Percentiles rank a stretch among this genome's conserved stretches.
These are phyloP conservation scores for Blastocystis sp. DNA, from an alignment of 352 stramenopile species.

Conservation along the genomic window DNA sequence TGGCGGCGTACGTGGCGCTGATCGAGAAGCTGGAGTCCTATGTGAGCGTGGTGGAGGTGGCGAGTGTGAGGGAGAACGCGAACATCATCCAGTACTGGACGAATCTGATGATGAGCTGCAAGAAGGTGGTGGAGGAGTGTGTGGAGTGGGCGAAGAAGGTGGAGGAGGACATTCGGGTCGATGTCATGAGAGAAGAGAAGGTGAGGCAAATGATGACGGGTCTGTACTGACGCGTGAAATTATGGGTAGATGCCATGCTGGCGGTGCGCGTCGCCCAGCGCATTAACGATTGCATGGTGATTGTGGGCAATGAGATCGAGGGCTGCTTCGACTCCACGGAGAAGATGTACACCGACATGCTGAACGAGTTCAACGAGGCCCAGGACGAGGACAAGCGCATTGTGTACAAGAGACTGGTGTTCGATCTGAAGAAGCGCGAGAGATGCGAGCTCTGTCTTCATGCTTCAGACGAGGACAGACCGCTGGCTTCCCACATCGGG, in stretches of 20 bases:
- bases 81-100: slow-evolving; percentile 41
- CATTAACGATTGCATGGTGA: slow-evolving; percentile 39
- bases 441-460: slow-evolving; percentile 49
- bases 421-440: neutral
- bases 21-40: neutral
- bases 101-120: slow-evolving; percentile 31
- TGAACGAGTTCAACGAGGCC: slow-evolving; percentile 2
- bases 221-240: neutral
- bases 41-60: slow-evolving; percentile 20
- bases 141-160: slow-evolving; percentile 36
- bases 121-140: slow-evolving; percentile 32
- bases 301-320: slow-evolving; percentile 45
- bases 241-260: slow-evolving; percentile 44
- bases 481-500: slow-evolving; percentile 1
- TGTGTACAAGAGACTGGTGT: neutral
- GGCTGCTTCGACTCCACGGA: slow-evolving; percentile 21
- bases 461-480: slow-evolving; percentile 11
- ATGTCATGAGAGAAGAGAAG: slow-evolving; percentile 1
- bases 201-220: neutral
- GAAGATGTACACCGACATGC: slow-evolving; percentile 30
- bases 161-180: slow-evolving; percentile 22
- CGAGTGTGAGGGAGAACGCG: slow-evolving; percentile 30
- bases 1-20: neutral
- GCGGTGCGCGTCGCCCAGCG: slow-evolving; percentile 39
- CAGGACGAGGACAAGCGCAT: slow-evolving; percentile 8